phyloP scores from a whole-genome alignment of 768 basidiomycete genomes.

The Aureoboletus auriporus region DNA sequence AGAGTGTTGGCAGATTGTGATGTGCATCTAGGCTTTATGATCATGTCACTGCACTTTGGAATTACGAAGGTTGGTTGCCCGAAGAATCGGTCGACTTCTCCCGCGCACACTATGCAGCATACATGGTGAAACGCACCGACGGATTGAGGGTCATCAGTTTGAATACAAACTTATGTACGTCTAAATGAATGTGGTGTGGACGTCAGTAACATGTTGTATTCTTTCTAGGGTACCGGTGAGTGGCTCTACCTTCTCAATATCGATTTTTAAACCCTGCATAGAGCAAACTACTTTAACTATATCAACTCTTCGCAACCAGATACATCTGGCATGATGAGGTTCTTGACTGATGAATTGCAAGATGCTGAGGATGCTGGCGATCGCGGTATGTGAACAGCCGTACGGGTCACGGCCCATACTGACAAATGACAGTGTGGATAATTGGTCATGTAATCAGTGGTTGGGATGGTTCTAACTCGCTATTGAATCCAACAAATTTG shows the following conservation, averaged over 20 bases:
- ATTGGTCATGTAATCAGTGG: conserved; percentile 56
- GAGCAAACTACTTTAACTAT: conserved; percentile 72
- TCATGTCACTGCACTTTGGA: conserved; percentile 67
- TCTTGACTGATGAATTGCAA: conserved; percentile 75
- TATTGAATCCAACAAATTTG: conserved; percentile 63
- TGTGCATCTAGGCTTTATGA: conserved; percentile 61
- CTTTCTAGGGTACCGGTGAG: conserved; percentile 31
- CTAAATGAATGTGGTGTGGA: neutral
- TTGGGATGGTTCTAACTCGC: conserved; percentile 69
- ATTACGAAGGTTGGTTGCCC: conserved; percentile 67
- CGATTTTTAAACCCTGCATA: conserved; percentile 20
- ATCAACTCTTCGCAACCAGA: conserved; percentile 71
- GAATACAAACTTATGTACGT: conserved; percentile 74
- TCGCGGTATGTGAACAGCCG: conserved; percentile 42
- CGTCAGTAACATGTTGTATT: neutral
- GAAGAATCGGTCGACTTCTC: conserved; percentile 52
- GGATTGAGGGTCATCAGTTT: conserved; percentile 70
- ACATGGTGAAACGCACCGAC: conserved; percentile 62
- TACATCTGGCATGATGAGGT: conserved; percentile 70
- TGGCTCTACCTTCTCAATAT: neutral
- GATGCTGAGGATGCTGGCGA: conserved; percentile 75
- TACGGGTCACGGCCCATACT: conserved; percentile 5
- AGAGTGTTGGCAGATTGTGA: neutral
- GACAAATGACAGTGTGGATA: conserved; percentile 39
- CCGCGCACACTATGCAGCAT: conserved; percentile 66